phyloP scores from a whole-genome alignment of 208 protist species.

The Trypanosoma melophagium region DNA sequence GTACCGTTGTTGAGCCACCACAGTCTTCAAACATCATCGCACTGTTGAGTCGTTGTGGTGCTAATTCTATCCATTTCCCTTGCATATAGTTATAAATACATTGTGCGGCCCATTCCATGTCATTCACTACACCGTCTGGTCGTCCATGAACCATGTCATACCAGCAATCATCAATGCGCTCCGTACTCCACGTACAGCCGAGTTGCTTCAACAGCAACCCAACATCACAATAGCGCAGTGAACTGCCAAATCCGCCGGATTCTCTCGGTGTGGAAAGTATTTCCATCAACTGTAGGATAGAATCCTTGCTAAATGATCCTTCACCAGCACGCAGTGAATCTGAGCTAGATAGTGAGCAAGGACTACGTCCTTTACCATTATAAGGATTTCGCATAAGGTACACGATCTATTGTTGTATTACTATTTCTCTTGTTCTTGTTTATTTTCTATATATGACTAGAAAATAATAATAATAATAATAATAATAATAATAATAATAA shows the following conservation, averaged over 20 bases:
- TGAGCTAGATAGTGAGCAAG: constrained; percentile 13
- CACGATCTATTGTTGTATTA: no score
- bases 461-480: no score
- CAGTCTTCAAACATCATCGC: no score
- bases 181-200: constrained; percentile 38
- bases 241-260: constrained; percentile 55
- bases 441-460: no score
- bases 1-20: no score
- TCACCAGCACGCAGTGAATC: background rate
- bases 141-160: constrained; percentile 70
- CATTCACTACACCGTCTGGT: constrained; percentile 33
- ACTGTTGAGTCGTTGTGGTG: no score
- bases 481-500: constrained; percentile 7
- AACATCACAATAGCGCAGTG: constrained; percentile 55
- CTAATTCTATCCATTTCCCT: background rate
- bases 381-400: background rate
- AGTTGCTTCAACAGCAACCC: constrained; percentile 34
- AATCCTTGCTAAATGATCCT: background rate
- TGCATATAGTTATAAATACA: constrained; percentile 47
- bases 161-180: constrained; percentile 82
- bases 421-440: no score
- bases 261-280: constrained; percentile 39
- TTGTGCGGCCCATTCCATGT: constrained; percentile 48
- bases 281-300: constrained; percentile 11
- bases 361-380: background rate